phyloP scores from a whole-genome alignment of 176 grass and related monocot species.

The Bothriochloa decipiens region DNA sequence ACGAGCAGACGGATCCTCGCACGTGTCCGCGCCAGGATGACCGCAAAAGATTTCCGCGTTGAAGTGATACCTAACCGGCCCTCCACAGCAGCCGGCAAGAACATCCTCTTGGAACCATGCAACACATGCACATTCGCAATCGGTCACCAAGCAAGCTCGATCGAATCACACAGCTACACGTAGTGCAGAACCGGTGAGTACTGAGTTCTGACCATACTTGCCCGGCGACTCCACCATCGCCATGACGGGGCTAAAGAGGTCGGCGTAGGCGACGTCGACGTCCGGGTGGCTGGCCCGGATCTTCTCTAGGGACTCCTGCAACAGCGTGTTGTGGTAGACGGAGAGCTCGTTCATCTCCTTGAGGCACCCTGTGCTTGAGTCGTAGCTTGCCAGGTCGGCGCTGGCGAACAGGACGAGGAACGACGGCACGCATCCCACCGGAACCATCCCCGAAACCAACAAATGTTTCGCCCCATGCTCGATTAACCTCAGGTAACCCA shows the following conservation, averaged over 20 bases:
- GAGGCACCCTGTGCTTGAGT: constrained; percentile 53
- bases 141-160: neutral
- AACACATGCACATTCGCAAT: neutral
- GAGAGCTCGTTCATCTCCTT: constrained; percentile 45
- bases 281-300: constrained; percentile 45
- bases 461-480: constrained; percentile 22
- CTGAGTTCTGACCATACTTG: too few relatives aligned
- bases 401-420: constrained; percentile 11
- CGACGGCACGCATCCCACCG: constrained; percentile 49
- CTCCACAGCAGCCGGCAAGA: constrained; percentile 37
- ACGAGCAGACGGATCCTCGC: constrained; percentile 30
- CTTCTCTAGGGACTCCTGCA: constrained; percentile 3
- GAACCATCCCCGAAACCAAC: constrained; percentile 27
- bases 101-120: constrained; percentile 38
- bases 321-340: constrained; percentile 47
- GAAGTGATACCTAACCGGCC: constrained; percentile 21
- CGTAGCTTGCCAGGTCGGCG: constrained; percentile 31
- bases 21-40: neutral
- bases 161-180: neutral
- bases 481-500: constrained; percentile 29
- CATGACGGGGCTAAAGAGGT: constrained; percentile 39
- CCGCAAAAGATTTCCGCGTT: neutral
- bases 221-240: too few relatives aligned
- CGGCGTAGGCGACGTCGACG: constrained; percentile 50
- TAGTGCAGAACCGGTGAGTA: too few relatives aligned